A percentile compares a stretch with the other conserved stretches of the same genome.
Conservation (phyloP, 176 grass and related monocot species). For the Luzula sylvatica region DNA sequence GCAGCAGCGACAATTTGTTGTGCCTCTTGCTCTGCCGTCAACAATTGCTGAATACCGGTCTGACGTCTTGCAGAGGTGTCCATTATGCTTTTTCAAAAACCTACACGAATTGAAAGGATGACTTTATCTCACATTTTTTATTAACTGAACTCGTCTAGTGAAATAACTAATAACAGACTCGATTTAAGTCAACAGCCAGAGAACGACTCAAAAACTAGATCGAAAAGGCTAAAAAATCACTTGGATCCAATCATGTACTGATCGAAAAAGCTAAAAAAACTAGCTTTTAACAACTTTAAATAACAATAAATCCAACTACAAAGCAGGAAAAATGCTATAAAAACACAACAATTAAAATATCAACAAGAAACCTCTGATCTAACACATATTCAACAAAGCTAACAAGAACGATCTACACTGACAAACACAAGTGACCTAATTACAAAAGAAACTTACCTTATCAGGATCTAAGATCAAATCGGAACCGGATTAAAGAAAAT, state of each 20-base stretch:
- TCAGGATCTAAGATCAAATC: neutral
- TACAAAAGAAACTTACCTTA: neutral
- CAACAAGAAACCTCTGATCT: neutral
- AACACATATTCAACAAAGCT: neutral
- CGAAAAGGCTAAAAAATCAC: neutral
- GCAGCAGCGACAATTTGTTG: slow-evolving; percentile 75
- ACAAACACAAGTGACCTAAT: neutral
- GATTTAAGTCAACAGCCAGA: too few species aligned
- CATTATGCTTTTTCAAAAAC: too few species aligned
- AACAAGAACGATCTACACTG: neutral
- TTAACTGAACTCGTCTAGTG: neutral
- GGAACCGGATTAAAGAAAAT: neutral
- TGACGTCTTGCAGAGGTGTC: slow-evolving; percentile 59
- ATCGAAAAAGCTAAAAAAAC: neutral
- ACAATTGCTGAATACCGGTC: slow-evolving; percentile 80
- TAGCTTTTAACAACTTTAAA: neutral
- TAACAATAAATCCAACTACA: neutral
- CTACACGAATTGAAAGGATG: neutral
- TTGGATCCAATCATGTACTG: neutral
- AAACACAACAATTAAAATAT: too few species aligned
- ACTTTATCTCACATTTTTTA: neutral
- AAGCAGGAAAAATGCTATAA: neutral
- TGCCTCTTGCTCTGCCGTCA: slow-evolving; percentile 87
- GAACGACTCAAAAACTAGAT: neutral
- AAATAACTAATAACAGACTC: too few species aligned